Evolutionary conservation across 2,329 filamentous ascomycete genomes (phyloP).

Genomic region (Lasiodiplodia theobromae): DNA sequence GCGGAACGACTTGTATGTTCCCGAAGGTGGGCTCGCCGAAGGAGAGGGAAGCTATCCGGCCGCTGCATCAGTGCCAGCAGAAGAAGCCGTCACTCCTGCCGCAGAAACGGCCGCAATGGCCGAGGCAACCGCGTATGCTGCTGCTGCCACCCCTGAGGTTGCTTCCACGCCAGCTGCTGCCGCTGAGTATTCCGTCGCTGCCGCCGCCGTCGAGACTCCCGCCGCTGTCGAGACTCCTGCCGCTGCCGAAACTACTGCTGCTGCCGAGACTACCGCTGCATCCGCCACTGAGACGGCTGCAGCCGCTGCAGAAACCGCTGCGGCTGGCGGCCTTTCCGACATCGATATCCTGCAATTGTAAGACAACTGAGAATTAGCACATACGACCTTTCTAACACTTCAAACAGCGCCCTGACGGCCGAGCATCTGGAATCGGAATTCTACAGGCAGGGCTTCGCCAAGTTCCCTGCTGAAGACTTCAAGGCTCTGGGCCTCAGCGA

Average conservation of each 20-base stretch:
- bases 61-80: slow-evolving; percentile 29
- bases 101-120: background rate
- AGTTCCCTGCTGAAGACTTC: slow-evolving; percentile 72
- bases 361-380: slow-evolving; percentile 39
- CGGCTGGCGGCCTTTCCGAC: slow-evolving; percentile 51
- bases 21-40: slow-evolving; percentile 1
- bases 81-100: background rate
- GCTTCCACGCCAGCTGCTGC: slow-evolving; percentile 21
- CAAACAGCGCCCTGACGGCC: slow-evolving; percentile 70
- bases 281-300: slow-evolving; percentile 28
- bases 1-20: slow-evolving; percentile 18
- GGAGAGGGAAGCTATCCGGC: background rate
- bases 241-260: background rate
- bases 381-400: slow-evolving; percentile 40
- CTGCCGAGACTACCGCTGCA: slow-evolving; percentile 31
- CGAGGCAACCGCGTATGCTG: slow-evolving; percentile 25
- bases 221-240: background rate
- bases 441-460: slow-evolving; percentile 73
- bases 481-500: slow-evolving; percentile 65
- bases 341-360: slow-evolving; percentile 63
- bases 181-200: background rate
- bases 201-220: slow-evolving; percentile 1
- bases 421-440: slow-evolving; percentile 78
- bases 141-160: background rate
- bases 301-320: slow-evolving; percentile 10